Base-by-base conservation (phyloP, 495 filamentous ascomycete species). In the Xylaria venustula region DNA sequence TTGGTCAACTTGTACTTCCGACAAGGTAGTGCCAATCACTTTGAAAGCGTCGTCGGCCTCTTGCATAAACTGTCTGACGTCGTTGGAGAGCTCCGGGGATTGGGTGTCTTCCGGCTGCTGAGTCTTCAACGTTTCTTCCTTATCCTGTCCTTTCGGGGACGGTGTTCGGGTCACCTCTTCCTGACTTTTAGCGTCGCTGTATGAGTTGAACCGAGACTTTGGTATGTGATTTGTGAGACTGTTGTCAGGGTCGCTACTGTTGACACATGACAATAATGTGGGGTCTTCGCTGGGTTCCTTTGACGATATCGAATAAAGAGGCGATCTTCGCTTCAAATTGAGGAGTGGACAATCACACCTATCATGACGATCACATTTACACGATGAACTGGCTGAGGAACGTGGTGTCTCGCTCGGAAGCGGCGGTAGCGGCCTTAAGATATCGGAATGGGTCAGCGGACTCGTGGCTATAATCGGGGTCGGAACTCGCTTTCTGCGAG, bases 381-480 rank as follows among this genome's bases (percentile, higher is more conserved):
- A 75, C 64, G 81, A 76, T 68, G 79, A 83, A 55, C 75, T 78
- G 20, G 69, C 69, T 19, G 78, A 83, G 19, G 80, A 79, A 58
- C 75, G 71, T 19, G 77, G 76, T 17, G 75, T 79, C 41, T 77
- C 74, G 44, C 61, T 46, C 11, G 77, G 76, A 14, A 79, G 58
- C 12, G 77, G 73, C 41, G 78, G 78, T 52, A 80, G 60, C 41
- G 69, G 58, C 20, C 67, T 63, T 22, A 70, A 60, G 26, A 75
- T 73, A 26, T 69, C 67, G 62, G 79, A 75, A 47, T 79, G 68
- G 50, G 73, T 75, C 54, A 77, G 76, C 61, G 74, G 70, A 58
- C 70, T 68, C 28, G 68, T 70, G 26, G 75, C 72, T 61, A 81
- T 73, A 53, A 70, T 68, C 36, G 73, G 75, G 55, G 63, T 61